Conservation (phyloP, 768 basidiomycete species). For the Boletellus ananas region DNA sequence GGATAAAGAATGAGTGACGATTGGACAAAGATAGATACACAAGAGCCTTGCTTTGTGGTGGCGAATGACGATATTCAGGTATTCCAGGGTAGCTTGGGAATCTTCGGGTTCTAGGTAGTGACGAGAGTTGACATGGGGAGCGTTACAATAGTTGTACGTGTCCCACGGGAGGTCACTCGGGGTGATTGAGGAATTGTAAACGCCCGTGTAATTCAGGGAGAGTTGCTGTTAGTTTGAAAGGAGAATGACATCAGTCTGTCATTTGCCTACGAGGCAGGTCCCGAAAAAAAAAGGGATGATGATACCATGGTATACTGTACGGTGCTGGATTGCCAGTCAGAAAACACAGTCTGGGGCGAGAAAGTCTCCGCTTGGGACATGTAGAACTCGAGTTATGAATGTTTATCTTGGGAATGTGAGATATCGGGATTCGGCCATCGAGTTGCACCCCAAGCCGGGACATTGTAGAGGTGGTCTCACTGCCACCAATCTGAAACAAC, state of each 20-base stretch:
- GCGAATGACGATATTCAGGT: slow-evolving; percentile 41
- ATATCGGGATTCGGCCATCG: too few relatives aligned
- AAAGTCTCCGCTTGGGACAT: not conserved
- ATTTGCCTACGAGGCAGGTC: not conserved
- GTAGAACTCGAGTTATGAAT: too few relatives aligned
- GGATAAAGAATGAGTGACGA: not conserved
- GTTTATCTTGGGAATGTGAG: too few relatives aligned
- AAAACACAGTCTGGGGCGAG: not conserved
- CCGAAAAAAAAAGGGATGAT: not conserved
- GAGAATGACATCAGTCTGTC: not conserved
- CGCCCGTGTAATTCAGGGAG: slow-evolving; percentile 20
- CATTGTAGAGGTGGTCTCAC: too few relatives aligned
- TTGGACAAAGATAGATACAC: not conserved
- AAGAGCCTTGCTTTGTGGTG: slow-evolving; percentile 42
- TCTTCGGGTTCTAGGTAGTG: slow-evolving; percentile 36
- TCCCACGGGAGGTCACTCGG: slow-evolving; percentile 42
- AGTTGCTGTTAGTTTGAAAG: slow-evolving; percentile 6
- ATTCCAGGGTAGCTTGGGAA: slow-evolving; percentile 33
- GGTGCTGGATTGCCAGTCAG: not conserved
- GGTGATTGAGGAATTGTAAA: slow-evolving; percentile 44
- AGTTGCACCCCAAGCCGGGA: too few relatives aligned
- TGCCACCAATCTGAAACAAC: too few relatives aligned
- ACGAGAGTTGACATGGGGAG: slow-evolving; percentile 40
- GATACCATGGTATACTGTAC: slow-evolving; percentile 10
- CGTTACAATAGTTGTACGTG: slow-evolving; percentile 54